Evolutionary conservation across 257 asterid species (phyloP).

Genomic region (Dorcoceras hygrometricum): DNA sequence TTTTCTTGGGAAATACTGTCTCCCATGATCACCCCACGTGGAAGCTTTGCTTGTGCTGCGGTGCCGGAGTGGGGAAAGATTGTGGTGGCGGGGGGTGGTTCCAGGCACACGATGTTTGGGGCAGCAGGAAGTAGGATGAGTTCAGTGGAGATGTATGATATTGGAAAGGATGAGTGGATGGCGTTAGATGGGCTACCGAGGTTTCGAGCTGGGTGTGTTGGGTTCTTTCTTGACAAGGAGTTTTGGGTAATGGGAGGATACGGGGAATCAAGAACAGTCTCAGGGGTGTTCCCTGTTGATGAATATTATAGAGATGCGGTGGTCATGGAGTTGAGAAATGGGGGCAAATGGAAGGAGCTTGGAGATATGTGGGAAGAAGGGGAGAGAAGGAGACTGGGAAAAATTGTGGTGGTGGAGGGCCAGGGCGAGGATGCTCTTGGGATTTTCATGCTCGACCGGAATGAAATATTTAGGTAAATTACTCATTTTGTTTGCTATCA

Average conservation of each 20-base stretch:
- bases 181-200: constrained; percentile 84
- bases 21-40: constrained; percentile 81
- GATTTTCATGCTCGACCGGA: constrained; percentile 71
- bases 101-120: constrained; percentile 81
- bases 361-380: constrained; percentile 99
- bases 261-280: constrained; percentile 77
- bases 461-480: constrained; percentile 68
- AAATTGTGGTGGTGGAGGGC: constrained; percentile 63
- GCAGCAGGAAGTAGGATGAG: constrained; percentile 93
- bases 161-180: constrained; percentile 78
- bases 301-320: constrained; percentile 78
- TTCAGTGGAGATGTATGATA: constrained; percentile 92
- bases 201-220: constrained; percentile 92
- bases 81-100: constrained; percentile 93
- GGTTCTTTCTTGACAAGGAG: constrained; percentile 71
- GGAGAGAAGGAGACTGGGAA: constrained; percentile 73
- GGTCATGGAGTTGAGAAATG: constrained; percentile 75
- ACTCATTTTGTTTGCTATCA: not conserved
- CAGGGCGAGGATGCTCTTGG: constrained; percentile 45
- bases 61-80: constrained; percentile 51
- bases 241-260: constrained; percentile 99
- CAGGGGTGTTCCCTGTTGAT: constrained; percentile 87
- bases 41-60: constrained; percentile 89
- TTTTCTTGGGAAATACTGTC: constrained; percentile 65
- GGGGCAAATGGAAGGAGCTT: constrained; percentile 83